These are phyloP conservation scores for Saccharomycopsis capsularis DNA, from an alignment of 805 yeast genomes.

Conservation along the genomic window DNA sequence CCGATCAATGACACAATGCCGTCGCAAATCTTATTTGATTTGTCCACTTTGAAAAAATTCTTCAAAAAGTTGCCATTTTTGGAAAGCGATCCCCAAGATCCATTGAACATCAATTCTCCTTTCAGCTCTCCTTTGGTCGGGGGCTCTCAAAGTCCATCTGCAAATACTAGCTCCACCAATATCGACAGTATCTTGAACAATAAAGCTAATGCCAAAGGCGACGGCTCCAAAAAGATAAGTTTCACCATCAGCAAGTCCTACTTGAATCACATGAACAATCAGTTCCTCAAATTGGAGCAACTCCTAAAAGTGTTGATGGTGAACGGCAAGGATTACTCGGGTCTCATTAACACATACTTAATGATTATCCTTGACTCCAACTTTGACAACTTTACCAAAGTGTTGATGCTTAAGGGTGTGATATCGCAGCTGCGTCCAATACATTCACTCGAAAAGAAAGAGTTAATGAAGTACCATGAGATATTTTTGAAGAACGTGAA, in stretches of 20 bases:
- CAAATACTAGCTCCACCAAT: background rate
- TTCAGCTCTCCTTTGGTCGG: background rate
- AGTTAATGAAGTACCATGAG: constrained; percentile 33
- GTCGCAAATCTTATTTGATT: constrained; percentile 75
- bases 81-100: constrained; percentile 19
- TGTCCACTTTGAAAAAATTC: constrained; percentile 50
- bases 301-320: constrained; percentile 64
- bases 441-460: constrained; percentile 31
- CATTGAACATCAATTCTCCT: background rate
- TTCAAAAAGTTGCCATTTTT: constrained; percentile 24
- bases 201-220: background rate
- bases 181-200: background rate
- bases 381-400: constrained; percentile 53
- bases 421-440: constrained; percentile 25
- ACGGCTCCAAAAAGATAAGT: constrained; percentile 23
- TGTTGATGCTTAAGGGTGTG: constrained; percentile 58
- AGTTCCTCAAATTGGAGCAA: constrained; percentile 44
- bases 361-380: constrained; percentile 59
- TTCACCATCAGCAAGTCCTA: constrained; percentile 28
- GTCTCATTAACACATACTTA: constrained; percentile 58
- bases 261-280: constrained; percentile 38
- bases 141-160: background rate
- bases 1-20: constrained; percentile 53
- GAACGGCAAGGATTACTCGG: constrained; percentile 56
- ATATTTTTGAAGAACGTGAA: constrained; percentile 32